phyloP scores from a whole-genome alignment of 2,329 filamentous ascomycete species.

The Iodosphaeria phyllophila region DNA sequence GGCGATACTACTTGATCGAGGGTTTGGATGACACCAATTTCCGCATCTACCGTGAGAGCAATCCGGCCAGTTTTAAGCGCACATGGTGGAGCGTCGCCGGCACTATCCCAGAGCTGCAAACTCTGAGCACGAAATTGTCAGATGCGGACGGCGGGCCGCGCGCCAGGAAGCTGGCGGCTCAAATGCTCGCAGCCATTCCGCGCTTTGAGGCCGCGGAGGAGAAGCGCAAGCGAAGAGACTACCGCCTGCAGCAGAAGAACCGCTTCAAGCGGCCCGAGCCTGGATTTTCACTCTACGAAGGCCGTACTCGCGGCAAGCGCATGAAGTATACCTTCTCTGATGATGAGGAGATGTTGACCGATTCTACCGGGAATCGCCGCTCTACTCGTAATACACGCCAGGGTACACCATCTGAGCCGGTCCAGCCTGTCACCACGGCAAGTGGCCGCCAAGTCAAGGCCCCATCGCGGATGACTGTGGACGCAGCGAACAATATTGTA shows the following conservation, averaged over 20 bases:
- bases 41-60: conserved; percentile 84
- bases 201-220: conserved; percentile 89
- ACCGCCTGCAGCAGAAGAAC: conserved; percentile 69
- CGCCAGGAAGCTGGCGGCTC: conserved; percentile 58
- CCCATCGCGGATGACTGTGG: conserved; percentile 45
- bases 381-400: conserved; percentile 59
- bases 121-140: conserved; percentile 57
- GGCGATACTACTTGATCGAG: conserved; percentile 85
- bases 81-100: conserved; percentile 92
- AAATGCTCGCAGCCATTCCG: conserved; percentile 63
- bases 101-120: conserved; percentile 68
- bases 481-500: conserved; percentile 26
- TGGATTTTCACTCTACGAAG: conserved; percentile 87
- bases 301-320: conserved; percentile 85
- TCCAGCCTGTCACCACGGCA: conserved; percentile 49
- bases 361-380: conserved; percentile 41
- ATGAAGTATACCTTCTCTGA: conserved; percentile 95
- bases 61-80: conserved; percentile 53
- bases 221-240: conserved; percentile 89
- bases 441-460: conserved; percentile 74
- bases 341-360: conserved; percentile 54
- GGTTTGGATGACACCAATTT: conserved; percentile 89
- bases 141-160: conserved; percentile 63
- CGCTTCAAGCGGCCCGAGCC: conserved; percentile 75
- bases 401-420: conserved; percentile 51